Evolutionary conservation across 2,329 filamentous ascomycete genomes (phyloP), one percentile per base, ranked within the genome.

Genomic region (Endocalyx cinctus): DNA sequence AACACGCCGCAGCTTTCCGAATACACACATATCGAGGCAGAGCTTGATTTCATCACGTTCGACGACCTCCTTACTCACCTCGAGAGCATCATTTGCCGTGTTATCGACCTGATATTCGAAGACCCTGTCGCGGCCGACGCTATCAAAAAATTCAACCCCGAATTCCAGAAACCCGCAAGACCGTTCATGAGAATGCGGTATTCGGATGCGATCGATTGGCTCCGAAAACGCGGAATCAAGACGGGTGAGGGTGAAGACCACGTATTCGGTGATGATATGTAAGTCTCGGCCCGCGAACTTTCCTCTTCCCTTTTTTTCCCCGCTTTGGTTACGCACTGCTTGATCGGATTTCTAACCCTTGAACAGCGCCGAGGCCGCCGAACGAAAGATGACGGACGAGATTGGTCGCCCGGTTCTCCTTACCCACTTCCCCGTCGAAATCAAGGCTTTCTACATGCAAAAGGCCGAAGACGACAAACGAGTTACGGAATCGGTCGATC

Each of bases 371-470:
- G 92, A 97, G 66, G 92, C 92, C 10, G 92, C 92, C 10, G 92
- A 98, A 74, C 84, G 92, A 51, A 79, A 74, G 58, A 98, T 98
- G 92, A 97, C 90, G 2, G 92, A 98, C 60, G 84, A 83, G 50
- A 94, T 98, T 72, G 92, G 94, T 79, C 71, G 79, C 34, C 92
- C 92, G 42, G 95, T 98, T 62, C 87, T 97, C 70, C 74, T 97
- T 26, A 97, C 90, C 3, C 90, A 97, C 66, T 98, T 98, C 78
- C 92, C 92, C 14, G 82, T 82, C 39, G 87, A 90, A 67, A 95
- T 98, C 74, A 98, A 98, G 74, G 85, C 92, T 2, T 98, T 98
- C 63, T 98, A 98, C 75, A 98, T 98, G 92, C 83, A 89, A 66
- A 89, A 84, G 65, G 92, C 90, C 51, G 70, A 73, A 27, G 64